These are phyloP conservation scores for Thalia dealbata DNA, from an alignment of 176 grass and related monocot species.

Conservation along the genomic window DNA sequence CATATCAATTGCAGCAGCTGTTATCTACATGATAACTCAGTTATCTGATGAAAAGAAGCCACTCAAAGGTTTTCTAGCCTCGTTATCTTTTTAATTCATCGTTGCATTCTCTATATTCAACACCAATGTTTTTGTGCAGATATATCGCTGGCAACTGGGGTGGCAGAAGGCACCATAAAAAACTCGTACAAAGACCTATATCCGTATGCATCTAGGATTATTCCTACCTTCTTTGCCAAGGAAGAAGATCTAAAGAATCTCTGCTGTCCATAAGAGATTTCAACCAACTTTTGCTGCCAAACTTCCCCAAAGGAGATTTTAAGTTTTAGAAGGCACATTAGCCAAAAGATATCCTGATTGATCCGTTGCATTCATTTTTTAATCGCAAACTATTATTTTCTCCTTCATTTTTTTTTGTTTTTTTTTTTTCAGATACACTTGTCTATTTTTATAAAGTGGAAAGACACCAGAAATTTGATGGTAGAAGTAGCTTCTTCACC, in stretches of 20 bases:
- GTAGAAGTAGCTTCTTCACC: no score
- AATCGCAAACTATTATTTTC: no score
- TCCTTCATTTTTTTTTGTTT: no score
- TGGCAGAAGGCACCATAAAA: conserved; percentile 16
- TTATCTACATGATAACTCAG: conserved; percentile 18
- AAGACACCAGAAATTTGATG: not conserved
- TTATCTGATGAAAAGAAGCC: conserved; percentile 18
- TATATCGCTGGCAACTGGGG: conserved; percentile 13
- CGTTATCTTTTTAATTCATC: not conserved
- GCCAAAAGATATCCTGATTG: no score
- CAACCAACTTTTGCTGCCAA: not conserved
- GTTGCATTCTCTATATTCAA: not conserved
- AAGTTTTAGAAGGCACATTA: not conserved
- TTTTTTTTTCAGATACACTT: not conserved
- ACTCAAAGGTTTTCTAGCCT: conserved; percentile 6
- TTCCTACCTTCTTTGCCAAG: conserved; percentile 6
- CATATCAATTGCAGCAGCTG: conserved; percentile 18
- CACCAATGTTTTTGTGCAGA: not conserved
- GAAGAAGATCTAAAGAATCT: conserved; percentile 19
- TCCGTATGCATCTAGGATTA: conserved; percentile 16
- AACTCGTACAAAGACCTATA: conserved; percentile 16
- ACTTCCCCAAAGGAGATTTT: not conserved
- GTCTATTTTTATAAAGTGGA: not conserved
- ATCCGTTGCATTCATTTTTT: no score
- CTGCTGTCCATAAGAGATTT: conserved; percentile 6